A percentile compares a stretch with the other conserved stretches of the same genome.
Conservation (phyloP, 2,329 filamentous ascomycete genomes). For the Botrytis fabae region DNA sequence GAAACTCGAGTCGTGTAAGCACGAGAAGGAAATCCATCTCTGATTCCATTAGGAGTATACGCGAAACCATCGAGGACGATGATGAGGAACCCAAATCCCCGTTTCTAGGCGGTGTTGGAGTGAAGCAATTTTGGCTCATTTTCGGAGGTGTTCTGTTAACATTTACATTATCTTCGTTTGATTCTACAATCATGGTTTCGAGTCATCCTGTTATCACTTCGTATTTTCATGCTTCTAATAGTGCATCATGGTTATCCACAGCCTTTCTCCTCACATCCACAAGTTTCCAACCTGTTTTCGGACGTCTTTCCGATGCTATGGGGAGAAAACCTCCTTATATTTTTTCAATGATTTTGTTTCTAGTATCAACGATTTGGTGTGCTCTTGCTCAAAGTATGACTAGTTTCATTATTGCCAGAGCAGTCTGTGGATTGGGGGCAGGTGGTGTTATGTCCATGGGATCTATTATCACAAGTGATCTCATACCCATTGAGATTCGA, state of each 20-base stretch:
- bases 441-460: constrained; percentile 70
- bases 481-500: constrained; percentile 66
- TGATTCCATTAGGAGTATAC: constrained; percentile 28
- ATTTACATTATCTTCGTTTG: constrained; percentile 65
- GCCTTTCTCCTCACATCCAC: constrained; percentile 76
- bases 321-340: constrained; percentile 69
- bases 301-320: constrained; percentile 71
- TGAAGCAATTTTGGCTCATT: constrained; percentile 59
- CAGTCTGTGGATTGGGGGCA: constrained; percentile 70
- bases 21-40: constrained; percentile 32
- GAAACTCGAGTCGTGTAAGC: constrained; percentile 30
- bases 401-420: constrained; percentile 69
- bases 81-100: constrained; percentile 31
- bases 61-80: constrained; percentile 24
- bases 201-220: constrained; percentile 80
- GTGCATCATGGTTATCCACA: constrained; percentile 80
- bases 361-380: constrained; percentile 67
- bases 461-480: constrained; percentile 69
- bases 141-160: constrained; percentile 59
- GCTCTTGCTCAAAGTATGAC: constrained; percentile 65
- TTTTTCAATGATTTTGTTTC: constrained; percentile 61
- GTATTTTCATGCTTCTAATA: constrained; percentile 74
- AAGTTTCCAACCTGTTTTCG: constrained; percentile 72
- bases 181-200: constrained; percentile 79
- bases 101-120: constrained; percentile 47